Conservation (phyloP, 2,329 filamentous ascomycete genomes). For the Alternaria sp. region DNA sequence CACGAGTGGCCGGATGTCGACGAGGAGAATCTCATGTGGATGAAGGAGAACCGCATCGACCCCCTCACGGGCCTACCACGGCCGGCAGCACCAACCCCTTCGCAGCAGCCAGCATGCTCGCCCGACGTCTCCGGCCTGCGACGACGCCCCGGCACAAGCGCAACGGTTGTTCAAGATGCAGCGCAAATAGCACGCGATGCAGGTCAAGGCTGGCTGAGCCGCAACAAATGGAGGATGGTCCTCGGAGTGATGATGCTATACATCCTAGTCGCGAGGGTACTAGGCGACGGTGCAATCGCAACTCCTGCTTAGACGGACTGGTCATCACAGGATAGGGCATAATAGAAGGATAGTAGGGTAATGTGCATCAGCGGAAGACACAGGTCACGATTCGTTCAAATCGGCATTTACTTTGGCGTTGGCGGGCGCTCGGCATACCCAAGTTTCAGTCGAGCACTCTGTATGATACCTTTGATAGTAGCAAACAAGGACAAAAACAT, state of each 20-base stretch:
- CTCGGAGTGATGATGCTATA: constrained; percentile 78
- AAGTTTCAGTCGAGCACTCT: not conserved
- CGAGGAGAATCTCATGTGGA: constrained; percentile 89
- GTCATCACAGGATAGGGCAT: not conserved
- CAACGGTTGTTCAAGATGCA: constrained; percentile 77
- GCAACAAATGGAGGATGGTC: constrained; percentile 78
- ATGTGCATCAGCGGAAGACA: not conserved
- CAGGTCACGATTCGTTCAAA: not conserved
- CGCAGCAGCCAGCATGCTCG: constrained; percentile 61
- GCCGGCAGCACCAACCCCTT: constrained; percentile 54
- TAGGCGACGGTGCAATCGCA: constrained; percentile 59
- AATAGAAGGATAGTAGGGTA: not conserved
- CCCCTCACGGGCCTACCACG: constrained; percentile 72
- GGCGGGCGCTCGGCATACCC: constrained; percentile 15
- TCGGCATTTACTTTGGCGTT: constrained; percentile 13
- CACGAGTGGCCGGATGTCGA: constrained; percentile 90
- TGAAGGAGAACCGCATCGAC: constrained; percentile 83
- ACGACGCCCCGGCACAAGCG: constrained; percentile 66
- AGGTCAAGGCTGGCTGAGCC: constrained; percentile 79
- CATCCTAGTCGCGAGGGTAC: constrained; percentile 77
- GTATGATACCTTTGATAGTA: not conserved
- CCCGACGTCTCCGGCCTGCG: constrained; percentile 68
- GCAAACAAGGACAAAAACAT: not conserved
- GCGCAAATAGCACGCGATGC: constrained; percentile 75
- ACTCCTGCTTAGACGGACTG: constrained; percentile 6